phyloP scores from a whole-genome alignment of 2,329 filamentous ascomycete genomes.

The Karstenula rhodostoma region DNA sequence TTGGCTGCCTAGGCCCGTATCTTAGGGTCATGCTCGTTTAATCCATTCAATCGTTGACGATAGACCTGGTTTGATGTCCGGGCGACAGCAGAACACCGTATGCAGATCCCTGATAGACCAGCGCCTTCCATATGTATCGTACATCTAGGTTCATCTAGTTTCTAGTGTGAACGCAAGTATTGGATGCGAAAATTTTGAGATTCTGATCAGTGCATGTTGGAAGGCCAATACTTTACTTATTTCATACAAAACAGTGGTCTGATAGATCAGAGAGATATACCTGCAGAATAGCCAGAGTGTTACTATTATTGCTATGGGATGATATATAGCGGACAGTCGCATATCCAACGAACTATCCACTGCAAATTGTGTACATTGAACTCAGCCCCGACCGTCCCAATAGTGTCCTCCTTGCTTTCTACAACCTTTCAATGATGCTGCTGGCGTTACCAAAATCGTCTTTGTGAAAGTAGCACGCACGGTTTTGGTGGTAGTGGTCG shows the following conservation, averaged over 20 bases:
- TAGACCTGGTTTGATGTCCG: not conserved
- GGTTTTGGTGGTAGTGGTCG: slow-evolving; percentile 40
- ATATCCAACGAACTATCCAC: not conserved
- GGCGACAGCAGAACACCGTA: not conserved
- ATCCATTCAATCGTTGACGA: not conserved
- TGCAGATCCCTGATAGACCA: not conserved
- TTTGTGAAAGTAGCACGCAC: slow-evolving; percentile 23
- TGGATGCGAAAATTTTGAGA: not conserved
- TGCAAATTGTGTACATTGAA: not conserved
- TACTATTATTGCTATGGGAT: not conserved
- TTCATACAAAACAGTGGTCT: not conserved
- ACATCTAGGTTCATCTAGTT: not conserved
- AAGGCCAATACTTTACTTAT: not conserved
- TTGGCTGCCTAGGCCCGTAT: not conserved
- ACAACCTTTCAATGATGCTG: slow-evolving; percentile 6
- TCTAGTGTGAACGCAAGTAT: not conserved
- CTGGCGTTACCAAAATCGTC: slow-evolving; percentile 8
- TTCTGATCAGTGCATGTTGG: not conserved
- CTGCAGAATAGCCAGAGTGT: not conserved
- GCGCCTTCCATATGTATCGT: not conserved
- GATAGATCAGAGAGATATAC: not conserved
- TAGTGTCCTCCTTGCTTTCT: not conserved
- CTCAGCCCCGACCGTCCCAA: not conserved
- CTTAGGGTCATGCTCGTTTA: not conserved
- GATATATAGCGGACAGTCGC: not conserved